These are phyloP conservation scores for Fusarium penzigii DNA, from an alignment of 2,329 filamentous ascomycete genomes.

Conservation along the genomic window DNA sequence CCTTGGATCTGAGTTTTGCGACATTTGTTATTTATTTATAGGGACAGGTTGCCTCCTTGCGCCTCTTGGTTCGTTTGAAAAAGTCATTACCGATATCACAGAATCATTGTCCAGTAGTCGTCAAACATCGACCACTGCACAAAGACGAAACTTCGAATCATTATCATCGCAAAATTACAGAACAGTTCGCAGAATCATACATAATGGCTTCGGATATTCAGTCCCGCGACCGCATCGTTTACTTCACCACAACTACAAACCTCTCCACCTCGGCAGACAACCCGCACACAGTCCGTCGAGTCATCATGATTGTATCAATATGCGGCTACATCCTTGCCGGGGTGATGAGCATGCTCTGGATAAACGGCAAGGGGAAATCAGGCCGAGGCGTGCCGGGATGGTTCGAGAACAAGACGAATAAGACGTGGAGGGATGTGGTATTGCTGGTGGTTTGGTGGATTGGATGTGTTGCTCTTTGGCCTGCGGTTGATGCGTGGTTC, in stretches of 20 bases:
- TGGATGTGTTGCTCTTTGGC: background rate
- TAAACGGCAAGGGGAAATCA: constrained; percentile 32
- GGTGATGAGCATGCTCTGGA: constrained; percentile 33
- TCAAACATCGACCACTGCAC: no score
- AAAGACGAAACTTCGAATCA: no score
- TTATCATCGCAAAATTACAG: no score
- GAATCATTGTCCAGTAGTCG: no score
- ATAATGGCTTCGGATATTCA: background rate
- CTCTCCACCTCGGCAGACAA: background rate
- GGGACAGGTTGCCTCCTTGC: no score
- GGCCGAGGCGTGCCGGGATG: constrained; percentile 37
- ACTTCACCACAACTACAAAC: background rate
- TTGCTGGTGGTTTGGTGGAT: constrained; percentile 32
- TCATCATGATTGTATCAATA: constrained; percentile 29
- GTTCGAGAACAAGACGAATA: constrained; percentile 31
- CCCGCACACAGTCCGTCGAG: constrained; percentile 12
- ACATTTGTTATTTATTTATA: no score
- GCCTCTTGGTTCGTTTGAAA: no score
- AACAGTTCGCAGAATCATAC: background rate
- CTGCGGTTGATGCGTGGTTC: background rate
- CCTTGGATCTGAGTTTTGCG: no score
- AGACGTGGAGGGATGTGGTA: constrained; percentile 19
- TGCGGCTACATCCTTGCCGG: constrained; percentile 35
- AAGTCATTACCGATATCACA: no score
- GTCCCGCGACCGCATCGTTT: background rate